These are phyloP conservation scores for Coffea eugenioides DNA, from an alignment of 257 asterid genomes.

Conservation along the genomic window DNA sequence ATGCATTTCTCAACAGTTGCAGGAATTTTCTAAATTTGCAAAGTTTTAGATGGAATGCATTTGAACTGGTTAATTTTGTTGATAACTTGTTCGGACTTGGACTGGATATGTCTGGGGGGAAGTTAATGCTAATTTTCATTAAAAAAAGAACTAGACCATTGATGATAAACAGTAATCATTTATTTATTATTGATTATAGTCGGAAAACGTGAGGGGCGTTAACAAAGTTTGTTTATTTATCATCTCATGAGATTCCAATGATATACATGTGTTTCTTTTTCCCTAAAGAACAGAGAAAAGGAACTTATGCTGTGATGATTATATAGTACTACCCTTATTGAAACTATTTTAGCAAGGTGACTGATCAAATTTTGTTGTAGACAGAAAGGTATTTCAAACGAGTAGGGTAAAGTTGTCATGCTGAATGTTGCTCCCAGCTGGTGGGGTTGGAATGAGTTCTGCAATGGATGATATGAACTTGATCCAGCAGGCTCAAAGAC, in stretches of 20 bases:
- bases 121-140: too few relatives aligned
- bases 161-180: neutral
- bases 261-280: too few relatives aligned
- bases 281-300: too few relatives aligned
- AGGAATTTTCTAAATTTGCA: too few relatives aligned
- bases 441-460: conserved; percentile 78
- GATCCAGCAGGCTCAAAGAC: conserved; percentile 93
- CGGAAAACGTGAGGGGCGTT: neutral
- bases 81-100: too few relatives aligned
- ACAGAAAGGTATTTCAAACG: neutral
- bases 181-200: neutral
- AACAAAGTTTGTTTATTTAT: neutral
- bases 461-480: conserved; percentile 93
- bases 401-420: conserved; percentile 52
- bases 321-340: neutral
- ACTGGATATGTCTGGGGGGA: too few relatives aligned
- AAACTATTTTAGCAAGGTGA: neutral
- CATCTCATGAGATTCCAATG: too few relatives aligned
- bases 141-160: too few relatives aligned
- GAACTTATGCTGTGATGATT: neutral
- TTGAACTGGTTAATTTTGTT: too few relatives aligned
- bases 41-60: too few relatives aligned
- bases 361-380: conserved; percentile 4
- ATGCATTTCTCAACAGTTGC: too few relatives aligned
- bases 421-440: conserved; percentile 86